These are phyloP conservation scores for Penicillium longicatenatum DNA, from an alignment of 495 filamentous ascomycete genomes.

Conservation along the genomic window DNA sequence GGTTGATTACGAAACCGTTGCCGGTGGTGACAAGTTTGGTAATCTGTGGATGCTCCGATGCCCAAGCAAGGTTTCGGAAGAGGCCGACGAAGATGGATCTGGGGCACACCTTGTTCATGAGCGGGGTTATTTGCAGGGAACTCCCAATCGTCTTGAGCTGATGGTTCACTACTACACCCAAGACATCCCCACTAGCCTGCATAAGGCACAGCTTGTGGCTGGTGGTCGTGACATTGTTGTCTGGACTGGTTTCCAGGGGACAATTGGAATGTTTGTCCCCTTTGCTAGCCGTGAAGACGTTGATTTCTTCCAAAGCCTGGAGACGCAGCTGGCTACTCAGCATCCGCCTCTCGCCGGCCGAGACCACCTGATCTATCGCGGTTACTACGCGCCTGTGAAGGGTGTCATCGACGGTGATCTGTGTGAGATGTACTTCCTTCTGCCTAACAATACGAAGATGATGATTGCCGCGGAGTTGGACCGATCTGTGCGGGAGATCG, in stretches of 20 bases:
- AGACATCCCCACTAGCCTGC: conserved; percentile 87
- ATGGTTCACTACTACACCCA: conserved; percentile 88
- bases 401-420: conserved; percentile 97
- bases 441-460: conserved; percentile 84
- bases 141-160: conserved; percentile 78
- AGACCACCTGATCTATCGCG: conserved; percentile 91
- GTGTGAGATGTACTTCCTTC: conserved; percentile 83
- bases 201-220: conserved; percentile 86
- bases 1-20: conserved; percentile 96
- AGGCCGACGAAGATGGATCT: conserved; percentile 88
- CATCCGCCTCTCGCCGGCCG: conserved; percentile 85
- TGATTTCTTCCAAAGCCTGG: conserved; percentile 94
- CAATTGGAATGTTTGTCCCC: conserved; percentile 87
- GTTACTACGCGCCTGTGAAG: conserved; percentile 98
- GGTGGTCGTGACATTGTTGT: conserved; percentile 90
- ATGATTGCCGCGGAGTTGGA: conserved; percentile 94
- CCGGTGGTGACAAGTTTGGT: conserved; percentile 96
- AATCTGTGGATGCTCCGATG: conserved; percentile 92
- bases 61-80: conserved; percentile 81
- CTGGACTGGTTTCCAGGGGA: conserved; percentile 94
- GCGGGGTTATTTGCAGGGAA: conserved; percentile 82
- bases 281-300: conserved; percentile 90
- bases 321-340: conserved; percentile 80
- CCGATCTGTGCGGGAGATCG: conserved; percentile 85
- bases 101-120: conserved; percentile 89